Conservation (phyloP, 1,284 basidiomycete genomes). For the Cryptococcus sp. region DNA sequence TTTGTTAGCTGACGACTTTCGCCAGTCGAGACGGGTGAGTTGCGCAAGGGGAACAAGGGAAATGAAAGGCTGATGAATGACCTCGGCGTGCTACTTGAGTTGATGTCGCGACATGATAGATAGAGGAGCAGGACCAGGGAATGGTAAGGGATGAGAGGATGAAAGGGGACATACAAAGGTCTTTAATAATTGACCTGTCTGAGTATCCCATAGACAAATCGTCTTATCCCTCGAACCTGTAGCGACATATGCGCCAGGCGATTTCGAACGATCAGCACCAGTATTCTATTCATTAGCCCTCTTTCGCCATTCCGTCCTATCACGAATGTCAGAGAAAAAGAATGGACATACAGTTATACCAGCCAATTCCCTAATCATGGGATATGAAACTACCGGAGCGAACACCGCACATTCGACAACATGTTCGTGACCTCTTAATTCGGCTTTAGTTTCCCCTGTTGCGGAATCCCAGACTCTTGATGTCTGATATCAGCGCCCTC, state of each 20-base stretch:
- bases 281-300: constrained; percentile 18
- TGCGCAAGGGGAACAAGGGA: too few relatives aligned
- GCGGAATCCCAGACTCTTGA: constrained; percentile 73
- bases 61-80: neutral
- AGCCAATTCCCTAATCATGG: constrained; percentile 70
- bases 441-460: constrained; percentile 71
- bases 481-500: constrained; percentile 61
- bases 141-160: neutral
- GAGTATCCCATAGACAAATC: constrained; percentile 79
- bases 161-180: constrained; percentile 53
- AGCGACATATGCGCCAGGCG: constrained; percentile 60
- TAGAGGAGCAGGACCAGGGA: constrained; percentile 4
- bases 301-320: neutral
- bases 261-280: constrained; percentile 42
- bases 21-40: too few relatives aligned
- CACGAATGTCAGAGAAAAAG: neutral
- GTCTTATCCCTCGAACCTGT: constrained; percentile 84
- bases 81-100: neutral
- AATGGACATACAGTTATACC: constrained; percentile 59
- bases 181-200: constrained; percentile 68
- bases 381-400: constrained; percentile 68
- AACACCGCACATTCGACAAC: constrained; percentile 79
- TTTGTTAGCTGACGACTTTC: neutral
- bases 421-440: constrained; percentile 82
- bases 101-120: too few relatives aligned